Evolutionary conservation across 805 yeast species (phyloP).

Genomic region (Cyberlindnera xishuangbannaensis): DNA sequence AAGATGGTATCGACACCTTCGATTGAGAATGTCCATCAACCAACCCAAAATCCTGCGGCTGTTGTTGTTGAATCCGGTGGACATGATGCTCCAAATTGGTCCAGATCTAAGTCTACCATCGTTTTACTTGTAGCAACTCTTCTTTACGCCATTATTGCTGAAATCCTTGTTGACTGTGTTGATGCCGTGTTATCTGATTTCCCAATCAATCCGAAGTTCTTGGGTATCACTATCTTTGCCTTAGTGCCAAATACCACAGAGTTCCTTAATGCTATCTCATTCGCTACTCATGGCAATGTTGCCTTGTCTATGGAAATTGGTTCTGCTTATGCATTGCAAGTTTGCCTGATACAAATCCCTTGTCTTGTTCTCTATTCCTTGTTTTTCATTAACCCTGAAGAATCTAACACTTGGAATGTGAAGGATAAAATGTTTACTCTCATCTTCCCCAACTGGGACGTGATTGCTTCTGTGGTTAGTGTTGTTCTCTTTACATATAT

Average conservation of each 20-base stretch:
- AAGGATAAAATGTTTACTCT: conserved; percentile 59
- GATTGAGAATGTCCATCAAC: conserved; percentile 12
- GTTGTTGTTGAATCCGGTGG: conserved; percentile 37
- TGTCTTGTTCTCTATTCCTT: conserved; percentile 77
- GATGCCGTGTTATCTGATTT: conserved; percentile 74
- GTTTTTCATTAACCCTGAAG: conserved; percentile 35
- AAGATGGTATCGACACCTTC: conserved; percentile 12
- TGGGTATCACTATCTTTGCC: conserved; percentile 93
- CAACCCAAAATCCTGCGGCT: conserved; percentile 4
- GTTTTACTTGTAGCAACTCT: conserved; percentile 81
- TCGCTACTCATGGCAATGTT: conserved; percentile 93
- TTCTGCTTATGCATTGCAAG: conserved; percentile 94
- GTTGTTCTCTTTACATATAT: conserved; percentile 88
- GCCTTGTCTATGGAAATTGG: conserved; percentile 98
- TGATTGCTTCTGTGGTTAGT: conserved; percentile 76
- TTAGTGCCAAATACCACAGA: conserved; percentile 96
- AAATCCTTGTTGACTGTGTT: conserved; percentile 86
- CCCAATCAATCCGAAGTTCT: conserved; percentile 84
- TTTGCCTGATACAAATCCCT: conserved; percentile 89
- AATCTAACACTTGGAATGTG: conserved; percentile 23
- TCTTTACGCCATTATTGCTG: conserved; percentile 89
- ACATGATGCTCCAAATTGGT: conserved; percentile 98
- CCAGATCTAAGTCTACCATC: conserved; percentile 73
- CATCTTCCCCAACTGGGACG: conserved; percentile 94
- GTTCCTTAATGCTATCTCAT: conserved; percentile 92